Evolutionary conservation across 2,329 filamentous ascomycete genomes (phyloP), one percentile per base, ranked within the genome.

Genomic region (Albophoma yamanashiensis): DNA sequence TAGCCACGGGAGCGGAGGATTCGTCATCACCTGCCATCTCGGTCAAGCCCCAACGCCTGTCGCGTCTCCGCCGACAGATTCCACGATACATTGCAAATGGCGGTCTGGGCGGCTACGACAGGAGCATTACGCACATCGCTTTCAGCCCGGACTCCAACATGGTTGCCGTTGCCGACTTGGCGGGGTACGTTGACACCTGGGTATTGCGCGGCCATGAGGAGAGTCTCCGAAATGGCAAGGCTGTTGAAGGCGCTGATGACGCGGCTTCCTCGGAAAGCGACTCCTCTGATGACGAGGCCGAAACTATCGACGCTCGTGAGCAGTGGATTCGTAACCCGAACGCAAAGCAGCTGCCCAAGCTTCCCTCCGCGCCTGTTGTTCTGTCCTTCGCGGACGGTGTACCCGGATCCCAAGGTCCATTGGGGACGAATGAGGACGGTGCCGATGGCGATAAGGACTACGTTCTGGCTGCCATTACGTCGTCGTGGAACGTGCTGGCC

Each of bases 101-200:
- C 38, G 85, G 87, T 8, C 79, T 91, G 59, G 88, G 88, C n/a
- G 76, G 77, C 34, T 97, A 97, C 73, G 85, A 91, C 63, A 83
- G 89, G 70, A 87, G 81, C 53, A 86, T 97, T 64, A 86, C 83
- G 42, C 88, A 90, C 59, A 73, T 88, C 34, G 80, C 87, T 2
- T 97, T 97, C 72, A 92, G 92, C 12, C 79, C 86, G 6, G 89
- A 96, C 70, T 91, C 89, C 70, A 85, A 82, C 64, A 83, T 96
- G 63, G 77, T 97, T 55, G 92, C 89, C 11, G 84, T 87, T 38
- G 87, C 88, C 56, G 93, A 97, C 71, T 75, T 97, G 58, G 87
- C 89, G 52, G 94, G 94, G 52, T 91, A 87, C 72, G 79, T 97
- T 39, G 92, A 97, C 69, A 91, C 88, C 22, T 99, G 92, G 89